phyloP scores from a whole-genome alignment of 1,284 basidiomycete species.

The Austroboletus niveus region DNA sequence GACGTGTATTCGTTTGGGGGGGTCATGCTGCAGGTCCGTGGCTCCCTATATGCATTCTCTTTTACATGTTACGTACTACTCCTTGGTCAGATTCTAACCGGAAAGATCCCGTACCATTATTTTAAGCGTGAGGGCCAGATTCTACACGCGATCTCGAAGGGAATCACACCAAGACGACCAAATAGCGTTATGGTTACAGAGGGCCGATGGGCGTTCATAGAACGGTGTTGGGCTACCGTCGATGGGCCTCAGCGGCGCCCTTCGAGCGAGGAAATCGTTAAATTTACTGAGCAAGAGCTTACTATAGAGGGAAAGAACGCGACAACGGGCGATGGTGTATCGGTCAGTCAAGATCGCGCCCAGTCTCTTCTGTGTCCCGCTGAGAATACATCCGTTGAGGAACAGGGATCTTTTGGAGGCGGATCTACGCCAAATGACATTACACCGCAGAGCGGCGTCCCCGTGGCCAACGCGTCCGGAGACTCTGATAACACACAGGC shows the following conservation, averaged over 20 bases:
- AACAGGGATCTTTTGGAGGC: no score
- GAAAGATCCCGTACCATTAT: conserved; percentile 1
- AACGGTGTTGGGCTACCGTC: no score
- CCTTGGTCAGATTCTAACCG: conserved; percentile 9
- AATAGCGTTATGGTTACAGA: conserved; percentile 4
- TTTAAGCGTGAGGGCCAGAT: conserved; percentile 6
- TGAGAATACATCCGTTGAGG: no score
- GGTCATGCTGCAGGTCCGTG: no score
- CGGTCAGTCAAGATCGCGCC: no score
- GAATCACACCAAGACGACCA: conserved; percentile 11
- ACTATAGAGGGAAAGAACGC: no score
- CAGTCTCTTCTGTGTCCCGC: no score
- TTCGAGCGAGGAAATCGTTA: no score
- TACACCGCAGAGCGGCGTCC: background rate
- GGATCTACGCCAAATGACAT: no score
- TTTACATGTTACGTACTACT: background rate
- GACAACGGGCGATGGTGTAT: no score
- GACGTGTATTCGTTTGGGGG: no score
- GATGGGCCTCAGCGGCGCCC: no score
- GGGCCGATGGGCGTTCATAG: background rate
- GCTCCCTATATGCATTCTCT: background rate
- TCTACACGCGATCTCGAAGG: background rate
- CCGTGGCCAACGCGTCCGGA: background rate
- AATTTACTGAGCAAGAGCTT: conserved; percentile 1
- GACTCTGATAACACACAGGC: background rate